phyloP scores from a whole-genome alignment of 495 filamentous ascomycete species.

The Jackrogersella multiformis region DNA sequence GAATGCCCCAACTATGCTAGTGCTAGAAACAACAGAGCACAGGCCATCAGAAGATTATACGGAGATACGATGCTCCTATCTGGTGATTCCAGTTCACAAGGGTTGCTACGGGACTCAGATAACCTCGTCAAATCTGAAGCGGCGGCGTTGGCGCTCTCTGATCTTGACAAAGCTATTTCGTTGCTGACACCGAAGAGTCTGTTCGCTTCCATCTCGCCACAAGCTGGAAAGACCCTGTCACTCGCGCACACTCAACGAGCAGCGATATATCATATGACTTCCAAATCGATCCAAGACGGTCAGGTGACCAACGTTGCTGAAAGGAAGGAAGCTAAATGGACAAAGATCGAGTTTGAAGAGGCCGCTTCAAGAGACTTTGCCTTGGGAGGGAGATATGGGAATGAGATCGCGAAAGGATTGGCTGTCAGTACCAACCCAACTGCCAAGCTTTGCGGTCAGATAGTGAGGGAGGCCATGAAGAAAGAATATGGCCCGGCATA shows the following conservation, averaged over 20 bases:
- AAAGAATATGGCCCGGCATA: conserved; percentile 68
- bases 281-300: conserved; percentile 55
- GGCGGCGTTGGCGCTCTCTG: conserved; percentile 59
- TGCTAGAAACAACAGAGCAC: conserved; percentile 80
- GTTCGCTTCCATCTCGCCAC: conserved; percentile 63
- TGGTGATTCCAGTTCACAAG: conserved; percentile 27
- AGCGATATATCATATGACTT: conserved; percentile 71
- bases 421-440: conserved; percentile 86
- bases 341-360: conserved; percentile 69
- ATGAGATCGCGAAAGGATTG: conserved; percentile 77
- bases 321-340: conserved; percentile 55
- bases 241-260: conserved; percentile 81
- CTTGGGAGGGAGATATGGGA: conserved; percentile 78
- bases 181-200: conserved; percentile 67
- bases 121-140: conserved; percentile 45
- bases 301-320: conserved; percentile 34
- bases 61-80: conserved; percentile 60
- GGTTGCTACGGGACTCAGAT: conserved; percentile 45
- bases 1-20: conserved; percentile 74
- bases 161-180: conserved; percentile 72
- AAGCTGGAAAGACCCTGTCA: conserved; percentile 69
- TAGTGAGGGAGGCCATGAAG: conserved; percentile 85
- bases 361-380: conserved; percentile 79
- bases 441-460: conserved; percentile 86
- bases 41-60: conserved; percentile 68